A percentile compares a stretch with the other conserved stretches of the same genome.
phyloP scores from a whole-genome alignment of 179 eudicot species.

The Corrigiola litoralis region DNA sequence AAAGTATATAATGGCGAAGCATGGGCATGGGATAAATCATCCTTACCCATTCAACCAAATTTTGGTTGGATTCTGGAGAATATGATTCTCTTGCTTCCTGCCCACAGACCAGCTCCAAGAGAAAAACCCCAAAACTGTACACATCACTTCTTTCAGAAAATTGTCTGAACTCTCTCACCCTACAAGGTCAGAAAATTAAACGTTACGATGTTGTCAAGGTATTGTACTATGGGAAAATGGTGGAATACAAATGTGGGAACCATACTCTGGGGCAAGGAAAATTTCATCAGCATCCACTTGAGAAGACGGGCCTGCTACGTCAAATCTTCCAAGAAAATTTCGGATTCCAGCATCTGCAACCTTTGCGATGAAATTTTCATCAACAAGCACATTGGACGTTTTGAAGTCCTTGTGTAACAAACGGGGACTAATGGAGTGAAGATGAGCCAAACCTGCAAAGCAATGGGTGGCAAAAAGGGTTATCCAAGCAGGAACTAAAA shows the following conservation, averaged over 20 bases:
- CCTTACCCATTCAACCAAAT: slow-evolving; percentile 80
- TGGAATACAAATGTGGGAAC: slow-evolving; percentile 1
- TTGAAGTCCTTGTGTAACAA: slow-evolving; percentile 93
- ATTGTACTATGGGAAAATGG: background rate
- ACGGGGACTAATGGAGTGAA: slow-evolving; percentile 93
- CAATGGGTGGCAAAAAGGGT: slow-evolving; percentile 11
- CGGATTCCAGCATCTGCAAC: slow-evolving; percentile 96
- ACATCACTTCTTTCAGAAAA: slow-evolving; percentile 92
- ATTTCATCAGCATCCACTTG: slow-evolving; percentile 62
- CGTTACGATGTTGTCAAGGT: slow-evolving; percentile 2
- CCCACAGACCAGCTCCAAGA: slow-evolving; percentile 82
- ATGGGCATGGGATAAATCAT: slow-evolving; percentile 12
- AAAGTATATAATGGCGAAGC: background rate
- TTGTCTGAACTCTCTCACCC: slow-evolving; percentile 84
- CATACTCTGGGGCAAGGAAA: slow-evolving; percentile 95
- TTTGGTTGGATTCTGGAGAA: slow-evolving; percentile 50
- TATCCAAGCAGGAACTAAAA: background rate
- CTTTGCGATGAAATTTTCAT: slow-evolving; percentile 91
- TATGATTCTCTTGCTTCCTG: slow-evolving; percentile 62
- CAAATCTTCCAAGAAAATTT: slow-evolving; percentile 76
- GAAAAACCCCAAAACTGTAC: slow-evolving; percentile 93
- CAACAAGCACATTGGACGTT: slow-evolving; percentile 94
- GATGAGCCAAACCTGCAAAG: slow-evolving; percentile 79
- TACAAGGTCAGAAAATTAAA: slow-evolving; percentile 24
- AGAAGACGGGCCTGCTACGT: slow-evolving; percentile 77